Evolutionary conservation across 768 basidiomycete species (phyloP).

Genomic region (Mycena vulgaris): DNA sequence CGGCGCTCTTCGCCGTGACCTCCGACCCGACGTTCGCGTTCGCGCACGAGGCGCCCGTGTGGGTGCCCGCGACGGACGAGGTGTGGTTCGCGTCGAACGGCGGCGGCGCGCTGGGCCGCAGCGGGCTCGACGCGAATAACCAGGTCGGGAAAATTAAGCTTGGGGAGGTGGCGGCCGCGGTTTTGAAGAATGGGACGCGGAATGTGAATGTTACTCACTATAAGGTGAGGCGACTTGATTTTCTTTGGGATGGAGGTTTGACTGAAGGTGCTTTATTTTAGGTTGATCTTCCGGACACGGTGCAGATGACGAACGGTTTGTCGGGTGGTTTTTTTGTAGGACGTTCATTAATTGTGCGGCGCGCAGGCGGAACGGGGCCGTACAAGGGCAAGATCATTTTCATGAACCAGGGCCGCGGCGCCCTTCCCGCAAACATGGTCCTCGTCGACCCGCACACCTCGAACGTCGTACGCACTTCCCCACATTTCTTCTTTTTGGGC

Average conservation of each 20-base stretch:
- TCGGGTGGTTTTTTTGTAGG: constrained; percentile 32
- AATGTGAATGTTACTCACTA: neutral
- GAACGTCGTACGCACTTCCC: constrained; percentile 3
- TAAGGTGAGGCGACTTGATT: neutral
- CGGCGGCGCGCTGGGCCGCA: neutral
- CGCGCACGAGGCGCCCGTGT: constrained; percentile 8
- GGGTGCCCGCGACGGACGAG: neutral
- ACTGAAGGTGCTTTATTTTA: constrained; percentile 43
- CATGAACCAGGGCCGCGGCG: constrained; percentile 70
- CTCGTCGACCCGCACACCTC: constrained; percentile 68
- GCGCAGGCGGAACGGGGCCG: neutral
- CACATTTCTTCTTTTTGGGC: too few relatives aligned
- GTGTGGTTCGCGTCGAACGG: neutral
- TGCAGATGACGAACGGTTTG: constrained; percentile 80
- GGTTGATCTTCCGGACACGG: constrained; percentile 69
- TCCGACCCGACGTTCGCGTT: constrained; percentile 10
- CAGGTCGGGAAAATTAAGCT: neutral
- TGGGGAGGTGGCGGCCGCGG: neutral
- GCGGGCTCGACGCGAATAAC: neutral
- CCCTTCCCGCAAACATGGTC: constrained; percentile 42
- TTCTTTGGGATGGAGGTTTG: too few relatives aligned
- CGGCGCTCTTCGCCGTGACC: neutral
- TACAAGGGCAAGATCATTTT: constrained; percentile 60
- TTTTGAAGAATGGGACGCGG: neutral
- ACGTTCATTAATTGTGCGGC: neutral